Percentiles rank a stretch among this genome's conserved stretches.
phyloP scores from a whole-genome alignment of 805 yeast genomes.

The Candida nemodendra region DNA sequence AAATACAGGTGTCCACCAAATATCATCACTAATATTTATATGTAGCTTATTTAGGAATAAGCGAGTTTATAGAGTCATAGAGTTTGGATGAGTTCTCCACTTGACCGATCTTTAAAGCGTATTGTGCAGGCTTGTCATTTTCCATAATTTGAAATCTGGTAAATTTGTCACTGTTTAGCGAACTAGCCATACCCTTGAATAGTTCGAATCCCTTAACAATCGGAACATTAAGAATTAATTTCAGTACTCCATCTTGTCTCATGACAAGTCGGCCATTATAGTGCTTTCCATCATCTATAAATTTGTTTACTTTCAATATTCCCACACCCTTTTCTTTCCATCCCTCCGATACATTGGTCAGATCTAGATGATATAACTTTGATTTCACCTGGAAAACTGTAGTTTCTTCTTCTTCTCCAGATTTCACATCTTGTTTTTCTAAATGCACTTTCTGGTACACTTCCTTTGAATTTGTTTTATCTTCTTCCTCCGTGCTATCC shows the following conservation, averaged over 20 bases:
- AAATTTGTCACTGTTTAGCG: constrained; percentile 80
- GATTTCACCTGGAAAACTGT: constrained; percentile 69
- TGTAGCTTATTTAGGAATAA: constrained; percentile 27
- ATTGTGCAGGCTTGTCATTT: constrained; percentile 70
- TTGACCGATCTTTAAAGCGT: constrained; percentile 71
- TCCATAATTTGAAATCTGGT: constrained; percentile 70
- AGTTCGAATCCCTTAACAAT: constrained; percentile 61
- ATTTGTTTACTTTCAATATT: constrained; percentile 68
- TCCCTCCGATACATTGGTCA: constrained; percentile 64
- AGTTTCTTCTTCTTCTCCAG: constrained; percentile 90
- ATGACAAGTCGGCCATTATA: constrained; percentile 70
- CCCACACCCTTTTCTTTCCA: constrained; percentile 98
- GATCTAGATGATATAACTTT: constrained; percentile 72
- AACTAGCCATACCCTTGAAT: constrained; percentile 80
- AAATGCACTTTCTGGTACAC: constrained; percentile 59
- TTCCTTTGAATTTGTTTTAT: constrained; percentile 30
- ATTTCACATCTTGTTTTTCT: constrained; percentile 56
- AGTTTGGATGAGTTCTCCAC: constrained; percentile 59
- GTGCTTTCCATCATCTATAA: constrained; percentile 26
- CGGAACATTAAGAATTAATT: constrained; percentile 78
- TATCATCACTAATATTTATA: constrained; percentile 1
- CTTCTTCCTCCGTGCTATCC: constrained; percentile 24
- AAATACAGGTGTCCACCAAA: constrained; percentile 4
- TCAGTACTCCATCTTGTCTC: constrained; percentile 85
- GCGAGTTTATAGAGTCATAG: constrained; percentile 46